Evolutionary conservation across 768 basidiomycete genomes (phyloP).

Genomic region (Kwoniella sp.): DNA sequence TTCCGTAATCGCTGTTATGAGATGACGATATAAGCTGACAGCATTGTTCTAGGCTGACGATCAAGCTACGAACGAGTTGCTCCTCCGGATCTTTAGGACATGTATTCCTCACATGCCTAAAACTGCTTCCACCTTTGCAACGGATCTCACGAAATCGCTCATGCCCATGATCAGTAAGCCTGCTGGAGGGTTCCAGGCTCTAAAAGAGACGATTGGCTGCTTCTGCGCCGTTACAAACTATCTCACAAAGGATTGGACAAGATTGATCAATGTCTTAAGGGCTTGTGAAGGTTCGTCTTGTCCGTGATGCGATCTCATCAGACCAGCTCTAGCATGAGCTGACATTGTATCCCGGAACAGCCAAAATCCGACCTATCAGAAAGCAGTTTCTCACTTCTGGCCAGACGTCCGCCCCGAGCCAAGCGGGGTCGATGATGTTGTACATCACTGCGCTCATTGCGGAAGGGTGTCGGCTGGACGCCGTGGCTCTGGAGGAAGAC

Average conservation of each 20-base stretch:
- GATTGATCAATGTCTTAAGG: conserved; percentile 75
- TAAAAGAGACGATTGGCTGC: conserved; percentile 91
- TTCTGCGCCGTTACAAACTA: conserved; percentile 81
- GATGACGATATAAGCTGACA: background rate
- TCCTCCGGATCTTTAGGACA: conserved; percentile 83
- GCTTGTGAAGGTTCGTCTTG: conserved; percentile 73
- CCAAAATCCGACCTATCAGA: conserved; percentile 62
- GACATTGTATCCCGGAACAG: conserved; percentile 5
- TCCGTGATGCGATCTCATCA: background rate
- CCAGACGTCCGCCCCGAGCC: conserved; percentile 22
- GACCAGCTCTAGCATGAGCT: background rate
- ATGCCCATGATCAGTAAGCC: conserved; percentile 93
- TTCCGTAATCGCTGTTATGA: background rate
- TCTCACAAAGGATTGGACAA: conserved; percentile 81
- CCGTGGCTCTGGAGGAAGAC: conserved; percentile 65
- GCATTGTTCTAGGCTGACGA: conserved; percentile 69
- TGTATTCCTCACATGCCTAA: conserved; percentile 87
- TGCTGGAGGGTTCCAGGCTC: conserved; percentile 64
- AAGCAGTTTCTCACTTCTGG: conserved; percentile 63
- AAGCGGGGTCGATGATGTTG: conserved; percentile 63
- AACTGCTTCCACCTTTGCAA: conserved; percentile 83
- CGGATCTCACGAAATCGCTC: conserved; percentile 75
- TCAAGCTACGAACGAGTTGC: conserved; percentile 76
- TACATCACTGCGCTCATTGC: conserved; percentile 82
- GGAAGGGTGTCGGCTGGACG: conserved; percentile 87